Base-by-base conservation (phyloP, 441 rosid genomes). In the Adansonia rubrostipa region DNA sequence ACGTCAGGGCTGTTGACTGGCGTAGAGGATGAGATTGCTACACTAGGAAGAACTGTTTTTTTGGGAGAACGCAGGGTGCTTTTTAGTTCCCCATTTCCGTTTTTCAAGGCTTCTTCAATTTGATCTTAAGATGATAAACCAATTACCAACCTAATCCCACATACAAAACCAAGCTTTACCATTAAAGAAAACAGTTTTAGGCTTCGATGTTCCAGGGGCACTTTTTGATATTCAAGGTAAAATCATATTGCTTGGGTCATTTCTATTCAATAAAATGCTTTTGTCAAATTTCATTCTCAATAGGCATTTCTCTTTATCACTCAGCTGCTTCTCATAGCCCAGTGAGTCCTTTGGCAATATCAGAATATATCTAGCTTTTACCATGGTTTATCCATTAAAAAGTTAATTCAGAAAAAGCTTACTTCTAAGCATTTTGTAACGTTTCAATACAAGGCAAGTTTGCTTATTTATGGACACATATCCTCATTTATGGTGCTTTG, bases 161-260 rank as follows among this genome's bases (percentile, higher is more conserved):
- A 14, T 60, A 54, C 56, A 53, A 14, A 47, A 50, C 40, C 42
- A 77, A 72, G 79, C 87, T 79, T 83, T 83, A 54, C 73, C 83
- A 72, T 85, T 24, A 87, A 85, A 83, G 71, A 75, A n/a, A 56
- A 82, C 36, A 28, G 63, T 60, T 71, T 60, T 75, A 5, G 1
- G 74, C 45, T 73, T 40, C 45, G 42, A 8, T 71, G 51, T 22
- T 77, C 64, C 80, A 75, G 65, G 73, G 44, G 56, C 65, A 67
- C 80, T 50, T 14, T 62, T 20, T 19, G 47, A 56, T 33, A 60
- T 22, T n/a, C 36, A 4, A 24, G 40, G 36, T 10, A 24, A 10
- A 61, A 62, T 62, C 4, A 4, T 61, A 8, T 47, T 69, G 73
- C 60, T 24, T 50, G 42, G 57, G 61, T 44, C 47, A 44, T 44